phyloP scores from a whole-genome alignment of 306 rosid genomes.

The Vicia faba region DNA sequence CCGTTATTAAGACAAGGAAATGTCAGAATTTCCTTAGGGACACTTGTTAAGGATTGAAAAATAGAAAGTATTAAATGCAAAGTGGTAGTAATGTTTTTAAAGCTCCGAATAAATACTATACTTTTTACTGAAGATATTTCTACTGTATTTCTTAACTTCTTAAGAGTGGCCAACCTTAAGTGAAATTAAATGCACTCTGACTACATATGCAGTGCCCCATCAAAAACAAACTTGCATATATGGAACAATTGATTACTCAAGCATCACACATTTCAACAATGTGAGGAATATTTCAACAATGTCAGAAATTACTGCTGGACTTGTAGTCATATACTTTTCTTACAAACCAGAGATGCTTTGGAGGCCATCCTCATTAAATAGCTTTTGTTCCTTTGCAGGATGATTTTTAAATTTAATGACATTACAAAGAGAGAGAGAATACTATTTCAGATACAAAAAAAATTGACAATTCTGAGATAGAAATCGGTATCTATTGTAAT shows the following conservation, averaged over 20 bases:
- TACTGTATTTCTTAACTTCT: no score
- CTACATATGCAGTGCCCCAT: conserved; percentile 16
- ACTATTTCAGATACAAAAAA: not conserved
- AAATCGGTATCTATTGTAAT: no score
- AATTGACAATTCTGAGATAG: no score
- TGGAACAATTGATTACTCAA: not conserved
- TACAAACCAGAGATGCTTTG: not conserved
- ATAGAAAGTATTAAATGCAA: no score
- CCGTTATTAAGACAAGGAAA: not conserved
- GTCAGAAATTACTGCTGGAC: not conserved
- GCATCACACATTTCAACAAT: conserved; percentile 17
- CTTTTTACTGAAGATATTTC: not conserved
- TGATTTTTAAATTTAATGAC: conserved; percentile 18
- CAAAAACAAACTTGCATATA: not conserved
- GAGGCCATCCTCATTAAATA: not conserved
- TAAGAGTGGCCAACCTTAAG: no score
- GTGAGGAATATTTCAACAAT: conserved; percentile 26
- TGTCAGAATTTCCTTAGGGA: not conserved
- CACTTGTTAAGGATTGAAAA: conserved; percentile 5
- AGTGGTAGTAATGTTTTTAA: not conserved
- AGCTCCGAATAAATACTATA: conserved; percentile 17
- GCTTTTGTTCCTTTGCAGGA: not conserved
- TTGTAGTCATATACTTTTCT: conserved; percentile 3
- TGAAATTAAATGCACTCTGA: conserved; percentile 17
- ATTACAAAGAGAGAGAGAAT: not conserved